Conservation (phyloP, 257 asterid genomes). For the Phtheirospermum japonicum region DNA sequence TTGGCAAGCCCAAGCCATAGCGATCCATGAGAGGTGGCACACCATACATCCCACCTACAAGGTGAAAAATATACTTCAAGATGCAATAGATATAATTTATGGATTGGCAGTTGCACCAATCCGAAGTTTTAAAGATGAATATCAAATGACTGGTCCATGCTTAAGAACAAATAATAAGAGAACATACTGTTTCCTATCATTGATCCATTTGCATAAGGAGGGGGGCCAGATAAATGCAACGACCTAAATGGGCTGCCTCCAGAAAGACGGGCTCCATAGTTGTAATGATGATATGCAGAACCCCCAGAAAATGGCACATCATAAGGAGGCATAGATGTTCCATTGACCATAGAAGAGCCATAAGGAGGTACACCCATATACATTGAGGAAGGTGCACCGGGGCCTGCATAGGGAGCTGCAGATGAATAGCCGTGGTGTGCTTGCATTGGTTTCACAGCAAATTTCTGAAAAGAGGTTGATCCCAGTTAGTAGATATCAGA, state of each 20-base stretch:
- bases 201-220: constrained; percentile 74
- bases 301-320: constrained; percentile 84
- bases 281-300: constrained; percentile 77
- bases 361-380: constrained; percentile 78
- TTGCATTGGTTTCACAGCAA: constrained; percentile 62
- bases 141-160: neutral
- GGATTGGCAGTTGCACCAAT: constrained; percentile 18
- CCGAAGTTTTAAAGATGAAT: neutral
- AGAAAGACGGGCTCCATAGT: constrained; percentile 68
- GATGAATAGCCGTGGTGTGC: constrained; percentile 62
- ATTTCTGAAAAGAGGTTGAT: constrained; percentile 43
- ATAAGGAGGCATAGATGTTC: constrained; percentile 72
- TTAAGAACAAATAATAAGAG: constrained; percentile 3
- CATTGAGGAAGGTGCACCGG: constrained; percentile 78
- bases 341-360: constrained; percentile 69
- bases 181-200: constrained; percentile 59
- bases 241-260: constrained; percentile 85
- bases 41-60: constrained; percentile 77
- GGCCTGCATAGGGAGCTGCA: constrained; percentile 59
- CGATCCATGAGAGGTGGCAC: constrained; percentile 77
- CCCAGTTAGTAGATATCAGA: no score
- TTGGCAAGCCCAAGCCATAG: constrained; percentile 63
- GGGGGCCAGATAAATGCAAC: constrained; percentile 58
- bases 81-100: neutral
- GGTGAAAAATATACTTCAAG: constrained; percentile 10